A percentile compares a stretch with the other conserved stretches of the same genome.
These are phyloP conservation scores for Hondaea fermentalgiana DNA, from an alignment of 108 stramenopile genomes.

Conservation along the genomic window DNA sequence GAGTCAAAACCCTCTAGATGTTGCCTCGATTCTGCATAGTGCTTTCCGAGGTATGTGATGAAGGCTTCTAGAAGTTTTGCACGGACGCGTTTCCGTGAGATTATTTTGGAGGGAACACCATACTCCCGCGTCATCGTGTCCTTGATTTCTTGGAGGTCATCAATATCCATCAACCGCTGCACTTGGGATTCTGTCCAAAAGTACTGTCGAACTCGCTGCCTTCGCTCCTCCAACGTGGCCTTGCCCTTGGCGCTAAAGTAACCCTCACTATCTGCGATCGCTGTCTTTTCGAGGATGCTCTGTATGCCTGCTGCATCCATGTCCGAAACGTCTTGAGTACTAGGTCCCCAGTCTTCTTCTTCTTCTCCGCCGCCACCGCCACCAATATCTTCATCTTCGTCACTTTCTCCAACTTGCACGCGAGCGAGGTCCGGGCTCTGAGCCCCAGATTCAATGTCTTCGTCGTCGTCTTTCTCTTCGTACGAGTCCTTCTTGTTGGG, in stretches of 20 bases:
- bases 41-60: not conserved
- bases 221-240: not conserved
- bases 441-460: too few relatives aligned
- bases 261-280: not conserved
- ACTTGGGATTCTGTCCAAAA: not conserved
- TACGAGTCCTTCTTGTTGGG: too few relatives aligned
- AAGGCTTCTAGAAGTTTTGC: not conserved
- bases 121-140: not conserved
- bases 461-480: not conserved
- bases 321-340: not conserved
- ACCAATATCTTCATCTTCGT: too few relatives aligned
- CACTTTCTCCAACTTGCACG: too few relatives aligned
- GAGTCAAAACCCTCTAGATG: too few relatives aligned
- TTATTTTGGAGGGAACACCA: not conserved
- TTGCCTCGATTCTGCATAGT: not conserved
- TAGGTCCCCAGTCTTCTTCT: not conserved
- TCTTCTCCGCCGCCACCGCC: not conserved
- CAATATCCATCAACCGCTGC: not conserved
- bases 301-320: not conserved
- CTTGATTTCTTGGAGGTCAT: not conserved
- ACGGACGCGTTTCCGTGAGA: not conserved
- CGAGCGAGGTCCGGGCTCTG: too few relatives aligned
- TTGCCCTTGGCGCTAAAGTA: not conserved
- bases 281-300: not conserved
- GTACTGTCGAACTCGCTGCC: not conserved